These are phyloP conservation scores for Pseudopyrenochaeta lycopersici DNA, from an alignment of 2,329 filamentous ascomycete species.

Conservation along the genomic window DNA sequence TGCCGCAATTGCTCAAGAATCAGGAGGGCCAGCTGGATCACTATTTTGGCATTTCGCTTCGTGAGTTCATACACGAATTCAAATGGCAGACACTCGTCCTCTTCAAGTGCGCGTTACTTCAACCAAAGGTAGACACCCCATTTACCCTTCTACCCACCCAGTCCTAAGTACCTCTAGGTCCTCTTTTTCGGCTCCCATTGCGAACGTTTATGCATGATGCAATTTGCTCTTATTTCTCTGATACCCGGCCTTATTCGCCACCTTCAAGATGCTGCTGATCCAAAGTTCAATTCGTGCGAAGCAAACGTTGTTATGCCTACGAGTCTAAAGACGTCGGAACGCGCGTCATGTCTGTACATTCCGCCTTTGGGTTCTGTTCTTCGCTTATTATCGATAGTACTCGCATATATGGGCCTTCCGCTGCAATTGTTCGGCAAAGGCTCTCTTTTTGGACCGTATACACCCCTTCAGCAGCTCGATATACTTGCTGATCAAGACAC, in stretches of 20 bases:
- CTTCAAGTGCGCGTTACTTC: conserved; percentile 90
- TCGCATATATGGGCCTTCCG: conserved; percentile 93
- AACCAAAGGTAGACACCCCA: conserved; percentile 79
- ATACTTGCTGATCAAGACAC: conserved; percentile 91
- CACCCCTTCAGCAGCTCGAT: conserved; percentile 93
- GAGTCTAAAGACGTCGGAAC: conserved; percentile 89
- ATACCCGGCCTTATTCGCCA: conserved; percentile 92
- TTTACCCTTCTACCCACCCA: neutral
- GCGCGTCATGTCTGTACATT: conserved; percentile 70
- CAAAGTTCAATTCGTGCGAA: conserved; percentile 87
- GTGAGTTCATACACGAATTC: conserved; percentile 93
- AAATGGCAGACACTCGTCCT: conserved; percentile 93
- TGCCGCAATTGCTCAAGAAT: conserved; percentile 67
- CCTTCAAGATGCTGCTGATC: conserved; percentile 94
- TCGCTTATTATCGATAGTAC: conserved; percentile 60
- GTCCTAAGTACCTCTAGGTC: conserved; percentile 69
- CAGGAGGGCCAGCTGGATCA: conserved; percentile 82
- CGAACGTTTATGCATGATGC: conserved; percentile 96
- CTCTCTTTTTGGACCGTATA: conserved; percentile 95
- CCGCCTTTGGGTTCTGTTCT: neutral
- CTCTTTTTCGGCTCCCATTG: conserved; percentile 98
- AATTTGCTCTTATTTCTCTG: conserved; percentile 94
- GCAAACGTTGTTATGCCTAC: conserved; percentile 78
- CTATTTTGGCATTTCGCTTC: conserved; percentile 83
- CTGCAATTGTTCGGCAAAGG: conserved; percentile 97